A percentile compares a stretch with the other conserved stretches of the same genome.
Evolutionary conservation across 2,329 filamentous ascomycete species (phyloP).

Genomic region (Gnomoniopsis sp.): DNA sequence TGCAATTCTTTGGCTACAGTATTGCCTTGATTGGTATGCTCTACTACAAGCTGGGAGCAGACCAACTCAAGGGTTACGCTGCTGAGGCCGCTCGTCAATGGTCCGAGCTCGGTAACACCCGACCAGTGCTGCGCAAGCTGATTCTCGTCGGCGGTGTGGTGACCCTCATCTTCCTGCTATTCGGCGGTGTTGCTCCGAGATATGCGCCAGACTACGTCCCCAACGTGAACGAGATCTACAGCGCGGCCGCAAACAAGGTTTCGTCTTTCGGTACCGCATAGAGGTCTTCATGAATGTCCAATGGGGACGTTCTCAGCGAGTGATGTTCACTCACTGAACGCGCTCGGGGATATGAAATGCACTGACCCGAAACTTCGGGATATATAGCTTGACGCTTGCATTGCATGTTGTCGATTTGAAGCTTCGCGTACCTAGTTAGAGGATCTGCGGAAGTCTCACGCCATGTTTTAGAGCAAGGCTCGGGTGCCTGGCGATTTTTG

Average conservation of each 20-base stretch:
- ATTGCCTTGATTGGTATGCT: constrained; percentile 76
- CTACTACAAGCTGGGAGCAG: constrained; percentile 82
- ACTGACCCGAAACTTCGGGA: not conserved
- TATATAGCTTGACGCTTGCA: not conserved
- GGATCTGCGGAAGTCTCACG: not conserved
- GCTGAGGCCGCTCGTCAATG: constrained; percentile 71
- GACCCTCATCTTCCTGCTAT: constrained; percentile 65
- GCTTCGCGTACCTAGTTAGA: constrained; percentile 4
- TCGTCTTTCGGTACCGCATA: constrained; percentile 5
- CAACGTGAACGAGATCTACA: constrained; percentile 47
- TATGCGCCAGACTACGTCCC: constrained; percentile 48
- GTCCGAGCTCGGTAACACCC: constrained; percentile 78
- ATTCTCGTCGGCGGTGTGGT: constrained; percentile 64
- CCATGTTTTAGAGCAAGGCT: not conserved
- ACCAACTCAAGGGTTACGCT: constrained; percentile 78
- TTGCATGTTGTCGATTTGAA: not conserved
- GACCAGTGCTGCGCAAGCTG: constrained; percentile 75
- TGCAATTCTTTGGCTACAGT: constrained; percentile 81
- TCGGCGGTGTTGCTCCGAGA: constrained; percentile 63
- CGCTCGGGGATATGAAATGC: no score
- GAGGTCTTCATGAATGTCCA: not conserved
- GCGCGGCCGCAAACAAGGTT: constrained; percentile 47
- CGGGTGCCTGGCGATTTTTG: not conserved
- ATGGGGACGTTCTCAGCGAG: no score
- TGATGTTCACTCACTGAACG: no score